These are phyloP conservation scores for Exophiala phaeomuriformis DNA, from an alignment of 2,329 filamentous ascomycete genomes.

Conservation along the genomic window DNA sequence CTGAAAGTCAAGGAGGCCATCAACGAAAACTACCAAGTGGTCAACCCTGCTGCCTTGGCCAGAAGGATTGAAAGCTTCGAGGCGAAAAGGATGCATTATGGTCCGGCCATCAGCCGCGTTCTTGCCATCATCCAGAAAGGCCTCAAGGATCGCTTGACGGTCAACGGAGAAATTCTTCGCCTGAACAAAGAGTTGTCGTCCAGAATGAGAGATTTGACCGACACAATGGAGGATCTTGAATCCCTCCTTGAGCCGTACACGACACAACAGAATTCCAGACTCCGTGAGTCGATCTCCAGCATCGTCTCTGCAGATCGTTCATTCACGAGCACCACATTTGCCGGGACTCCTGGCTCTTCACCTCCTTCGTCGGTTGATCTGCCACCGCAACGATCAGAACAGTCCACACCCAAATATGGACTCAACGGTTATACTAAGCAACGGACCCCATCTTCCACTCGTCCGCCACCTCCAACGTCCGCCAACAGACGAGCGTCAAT, in stretches of 20 bases:
- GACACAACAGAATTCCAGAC: constrained; percentile 58
- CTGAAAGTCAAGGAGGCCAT: constrained; percentile 72
- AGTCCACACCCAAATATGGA: constrained; percentile 40
- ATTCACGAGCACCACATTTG: constrained; percentile 60
- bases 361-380: constrained; percentile 60
- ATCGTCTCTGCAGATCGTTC: constrained; percentile 71
- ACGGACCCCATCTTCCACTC: constrained; percentile 37
- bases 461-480: constrained; percentile 25
- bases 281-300: constrained; percentile 88
- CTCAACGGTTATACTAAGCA: constrained; percentile 26
- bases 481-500: constrained; percentile 22
- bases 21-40: constrained; percentile 65
- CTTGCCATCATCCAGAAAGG: constrained; percentile 89
- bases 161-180: constrained; percentile 89
- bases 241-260: constrained; percentile 63
- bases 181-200: constrained; percentile 77
- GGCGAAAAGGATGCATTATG: constrained; percentile 89
- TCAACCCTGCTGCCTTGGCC: constrained; percentile 59
- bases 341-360: constrained; percentile 65
- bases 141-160: constrained; percentile 88
- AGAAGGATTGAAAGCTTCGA: constrained; percentile 92
- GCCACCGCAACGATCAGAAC: constrained; percentile 45
- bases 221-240: constrained; percentile 71
- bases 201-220: constrained; percentile 70
- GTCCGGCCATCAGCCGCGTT: constrained; percentile 84